Percentiles rank a stretch among this genome's conserved stretches.
phyloP scores from a whole-genome alignment of 2,329 filamentous ascomycete species.

The Phaeoacremonium minimum region DNA sequence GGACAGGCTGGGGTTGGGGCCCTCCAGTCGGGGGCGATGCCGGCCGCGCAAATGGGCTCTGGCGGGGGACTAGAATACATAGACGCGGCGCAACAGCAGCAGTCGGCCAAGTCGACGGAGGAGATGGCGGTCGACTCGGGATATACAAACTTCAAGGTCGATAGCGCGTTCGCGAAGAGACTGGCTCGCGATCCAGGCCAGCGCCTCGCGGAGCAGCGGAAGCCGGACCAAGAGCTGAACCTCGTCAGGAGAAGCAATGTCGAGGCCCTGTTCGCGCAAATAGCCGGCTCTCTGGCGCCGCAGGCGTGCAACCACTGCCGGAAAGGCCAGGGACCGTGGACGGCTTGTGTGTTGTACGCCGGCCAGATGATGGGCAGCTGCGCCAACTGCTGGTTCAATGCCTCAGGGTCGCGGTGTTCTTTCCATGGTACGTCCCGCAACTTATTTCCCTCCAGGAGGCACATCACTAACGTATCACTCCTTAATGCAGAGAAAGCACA shows the following conservation, averaged over 20 bases:
- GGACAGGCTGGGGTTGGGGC: too few species aligned
- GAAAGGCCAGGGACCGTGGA: constrained; percentile 58
- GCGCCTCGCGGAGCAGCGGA: constrained; percentile 47
- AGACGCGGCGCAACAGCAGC: constrained; percentile 18
- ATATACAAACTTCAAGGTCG: constrained; percentile 40
- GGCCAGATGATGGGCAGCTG: constrained; percentile 60
- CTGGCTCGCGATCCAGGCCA: constrained; percentile 44
- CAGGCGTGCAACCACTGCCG: constrained; percentile 56
- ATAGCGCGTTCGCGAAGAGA: constrained; percentile 51
- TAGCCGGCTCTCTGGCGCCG: constrained; percentile 43
- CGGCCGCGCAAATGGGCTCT: neutral
- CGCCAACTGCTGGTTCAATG: constrained; percentile 62
- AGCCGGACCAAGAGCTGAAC: constrained; percentile 50
- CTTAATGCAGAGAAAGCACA: constrained; percentile 7
- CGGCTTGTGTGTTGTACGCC: constrained; percentile 51
- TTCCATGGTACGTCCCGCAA: constrained; percentile 46
- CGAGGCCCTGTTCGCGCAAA: constrained; percentile 54
- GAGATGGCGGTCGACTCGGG: constrained; percentile 42
- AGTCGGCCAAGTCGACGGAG: constrained; percentile 35
- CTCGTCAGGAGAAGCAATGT: constrained; percentile 55
- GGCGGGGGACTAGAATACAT: constrained; percentile 13
- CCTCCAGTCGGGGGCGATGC: neutral
- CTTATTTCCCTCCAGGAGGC: constrained; percentile 2
- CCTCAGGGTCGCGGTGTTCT: constrained; percentile 54
- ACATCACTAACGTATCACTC: neutral